These are phyloP conservation scores for Xylariaceae sp. DNA, from an alignment of 2,329 filamentous ascomycete species.

Conservation along the genomic window DNA sequence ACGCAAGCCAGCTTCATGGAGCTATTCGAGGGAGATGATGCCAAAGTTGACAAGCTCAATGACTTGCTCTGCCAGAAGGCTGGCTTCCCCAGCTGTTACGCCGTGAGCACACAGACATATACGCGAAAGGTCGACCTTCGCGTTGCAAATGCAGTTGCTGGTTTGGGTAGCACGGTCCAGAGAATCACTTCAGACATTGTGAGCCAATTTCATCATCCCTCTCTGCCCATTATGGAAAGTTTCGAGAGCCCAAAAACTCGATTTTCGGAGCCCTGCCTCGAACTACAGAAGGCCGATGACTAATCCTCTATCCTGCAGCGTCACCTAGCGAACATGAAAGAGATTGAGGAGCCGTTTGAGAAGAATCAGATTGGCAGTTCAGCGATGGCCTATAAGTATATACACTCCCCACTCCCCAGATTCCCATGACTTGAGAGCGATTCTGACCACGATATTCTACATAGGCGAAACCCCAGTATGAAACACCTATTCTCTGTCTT, in stretches of 20 bases:
- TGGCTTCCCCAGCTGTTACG: slow-evolving; percentile 48
- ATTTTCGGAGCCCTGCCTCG: too few species aligned
- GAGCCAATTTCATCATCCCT: too few species aligned
- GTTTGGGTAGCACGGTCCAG: slow-evolving; percentile 73
- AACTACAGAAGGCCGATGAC: too few species aligned
- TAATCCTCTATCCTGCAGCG: too few species aligned
- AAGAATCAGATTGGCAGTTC: slow-evolving; percentile 63
- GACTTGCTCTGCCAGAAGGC: slow-evolving; percentile 50
- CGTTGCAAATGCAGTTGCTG: slow-evolving; percentile 75
- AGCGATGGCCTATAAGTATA: slow-evolving; percentile 43
- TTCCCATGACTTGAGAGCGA: too few species aligned
- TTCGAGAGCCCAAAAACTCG: too few species aligned
- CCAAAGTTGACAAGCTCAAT: slow-evolving; percentile 52
- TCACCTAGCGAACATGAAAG: slow-evolving; percentile 71
- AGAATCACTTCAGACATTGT: slow-evolving; percentile 72
- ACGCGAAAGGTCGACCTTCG: slow-evolving; percentile 78
- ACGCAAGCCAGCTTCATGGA: slow-evolving; percentile 73
- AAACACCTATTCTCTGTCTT: too few species aligned
- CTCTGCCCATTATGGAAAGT: too few species aligned
- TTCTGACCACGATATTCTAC: too few species aligned
- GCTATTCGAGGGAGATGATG: slow-evolving; percentile 38
- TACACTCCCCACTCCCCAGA: too few species aligned
- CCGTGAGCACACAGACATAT: slow-evolving; percentile 59
- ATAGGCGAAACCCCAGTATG: too few species aligned
- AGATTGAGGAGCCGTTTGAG: slow-evolving; percentile 70